Conservation (phyloP, 352 stramenopile species). For the Pythium pyrilobum region DNA sequence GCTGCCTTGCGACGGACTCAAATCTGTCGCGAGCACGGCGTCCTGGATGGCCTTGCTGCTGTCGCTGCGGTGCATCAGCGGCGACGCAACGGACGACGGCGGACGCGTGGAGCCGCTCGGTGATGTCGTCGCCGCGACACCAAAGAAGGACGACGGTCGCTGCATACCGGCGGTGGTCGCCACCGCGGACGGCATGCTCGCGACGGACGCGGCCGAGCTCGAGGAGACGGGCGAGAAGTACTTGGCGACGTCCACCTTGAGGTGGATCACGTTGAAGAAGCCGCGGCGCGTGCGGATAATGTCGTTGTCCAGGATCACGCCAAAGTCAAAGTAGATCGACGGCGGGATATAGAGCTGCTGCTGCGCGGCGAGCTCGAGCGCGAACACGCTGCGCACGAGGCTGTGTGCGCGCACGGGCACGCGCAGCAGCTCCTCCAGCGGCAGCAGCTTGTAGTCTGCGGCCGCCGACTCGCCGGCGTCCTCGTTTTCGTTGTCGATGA, state of each 20-base stretch:
- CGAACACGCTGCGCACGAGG: conserved; percentile 32
- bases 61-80: background rate
- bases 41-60: conserved; percentile 4
- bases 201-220: background rate
- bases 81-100: background rate
- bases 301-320: conserved; percentile 37
- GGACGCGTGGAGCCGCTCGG: background rate
- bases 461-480: background rate
- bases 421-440: conserved; percentile 43
- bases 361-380: conserved; percentile 29
- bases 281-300: conserved; percentile 43
- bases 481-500: conserved; percentile 8
- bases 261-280: conserved; percentile 49
- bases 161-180: background rate
- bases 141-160: conserved; percentile 11
- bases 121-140: background rate
- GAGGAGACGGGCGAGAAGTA: conserved; percentile 27
- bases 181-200: background rate
- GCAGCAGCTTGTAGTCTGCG: conserved; percentile 31
- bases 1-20: background rate
- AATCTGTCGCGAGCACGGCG: conserved; percentile 10
- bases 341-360: conserved; percentile 39
- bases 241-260: conserved; percentile 41
- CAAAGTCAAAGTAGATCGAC: conserved; percentile 55
- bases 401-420: conserved; percentile 43